A percentile compares a stretch with the other conserved stretches of the same genome.
Evolutionary conservation across 169 alveolate species (phyloP).

Genomic region (Plasmodium gaboni): DNA sequence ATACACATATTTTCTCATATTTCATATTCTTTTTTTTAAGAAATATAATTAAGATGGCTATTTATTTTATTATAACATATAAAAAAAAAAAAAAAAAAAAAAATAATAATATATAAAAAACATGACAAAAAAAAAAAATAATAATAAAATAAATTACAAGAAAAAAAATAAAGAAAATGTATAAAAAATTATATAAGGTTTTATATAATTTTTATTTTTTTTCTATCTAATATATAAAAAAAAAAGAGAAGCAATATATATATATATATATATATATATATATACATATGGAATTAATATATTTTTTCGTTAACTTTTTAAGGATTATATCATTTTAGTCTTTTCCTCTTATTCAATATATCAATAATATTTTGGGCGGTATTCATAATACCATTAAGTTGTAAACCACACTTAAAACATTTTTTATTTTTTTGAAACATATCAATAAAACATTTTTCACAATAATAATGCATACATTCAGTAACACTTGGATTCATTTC

Average conservation of each 20-base stretch:
- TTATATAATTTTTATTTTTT: too few species aligned
- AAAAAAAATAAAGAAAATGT: too few species aligned
- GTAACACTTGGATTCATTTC: constrained; percentile 93
- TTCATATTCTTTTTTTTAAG: too few species aligned
- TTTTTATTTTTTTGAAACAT: constrained; percentile 86
- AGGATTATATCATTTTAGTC: background rate
- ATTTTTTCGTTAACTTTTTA: background rate
- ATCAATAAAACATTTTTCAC: constrained; percentile 94
- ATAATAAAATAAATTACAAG: too few species aligned
- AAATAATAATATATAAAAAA: too few species aligned
- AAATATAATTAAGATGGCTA: too few species aligned
- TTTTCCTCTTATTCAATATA: constrained; percentile 75
- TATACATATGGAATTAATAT: background rate
- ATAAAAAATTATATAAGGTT: too few species aligned
- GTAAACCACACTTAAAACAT: constrained; percentile 90
- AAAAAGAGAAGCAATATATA: background rate
- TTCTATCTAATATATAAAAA: background rate
- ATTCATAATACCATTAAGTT: constrained; percentile 92
- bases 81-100: too few species aligned
- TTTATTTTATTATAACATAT: too few species aligned
- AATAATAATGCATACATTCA: constrained; percentile 94
- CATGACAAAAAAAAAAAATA: too few species aligned
- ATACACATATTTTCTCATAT: too few species aligned
- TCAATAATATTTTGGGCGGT: constrained; percentile 83
- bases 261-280: constrained; percentile 6